Percentiles rank a stretch among this genome's conserved stretches.
These are phyloP conservation scores for Petunia axillaris DNA, from an alignment of 257 asterid species.

Conservation along the genomic window DNA sequence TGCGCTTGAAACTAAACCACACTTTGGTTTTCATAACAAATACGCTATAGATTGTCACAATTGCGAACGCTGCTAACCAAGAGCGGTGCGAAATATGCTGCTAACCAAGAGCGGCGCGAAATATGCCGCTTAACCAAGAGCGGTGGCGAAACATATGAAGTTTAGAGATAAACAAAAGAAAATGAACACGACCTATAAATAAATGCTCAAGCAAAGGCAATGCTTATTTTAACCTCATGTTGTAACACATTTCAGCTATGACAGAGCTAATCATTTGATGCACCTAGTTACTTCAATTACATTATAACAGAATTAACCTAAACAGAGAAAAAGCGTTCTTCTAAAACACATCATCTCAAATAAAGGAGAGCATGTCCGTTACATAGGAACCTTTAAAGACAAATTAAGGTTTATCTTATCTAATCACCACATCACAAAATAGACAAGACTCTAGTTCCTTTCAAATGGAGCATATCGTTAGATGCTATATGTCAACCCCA, in stretches of 20 bases:
- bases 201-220: background rate
- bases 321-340: background rate
- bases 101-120: too few relatives aligned
- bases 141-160: background rate
- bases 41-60: background rate
- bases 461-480: background rate
- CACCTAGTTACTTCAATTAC: constrained; percentile 17
- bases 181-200: background rate
- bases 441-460: background rate
- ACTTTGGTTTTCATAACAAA: background rate
- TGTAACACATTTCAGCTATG: background rate
- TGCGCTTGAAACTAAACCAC: background rate
- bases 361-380: background rate
- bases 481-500: background rate
- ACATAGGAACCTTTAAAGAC: background rate
- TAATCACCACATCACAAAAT: background rate
- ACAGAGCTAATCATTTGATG: background rate
- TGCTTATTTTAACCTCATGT: background rate
- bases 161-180: background rate
- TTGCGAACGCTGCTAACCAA: too few relatives aligned
- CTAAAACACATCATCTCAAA: background rate
- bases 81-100: too few relatives aligned
- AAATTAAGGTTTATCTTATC: background rate
- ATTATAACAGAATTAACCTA: background rate
- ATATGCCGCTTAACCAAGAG: background rate